Evolutionary conservation across 345 rosid genomes (phyloP).

Genomic region (Brassica nigra): DNA sequence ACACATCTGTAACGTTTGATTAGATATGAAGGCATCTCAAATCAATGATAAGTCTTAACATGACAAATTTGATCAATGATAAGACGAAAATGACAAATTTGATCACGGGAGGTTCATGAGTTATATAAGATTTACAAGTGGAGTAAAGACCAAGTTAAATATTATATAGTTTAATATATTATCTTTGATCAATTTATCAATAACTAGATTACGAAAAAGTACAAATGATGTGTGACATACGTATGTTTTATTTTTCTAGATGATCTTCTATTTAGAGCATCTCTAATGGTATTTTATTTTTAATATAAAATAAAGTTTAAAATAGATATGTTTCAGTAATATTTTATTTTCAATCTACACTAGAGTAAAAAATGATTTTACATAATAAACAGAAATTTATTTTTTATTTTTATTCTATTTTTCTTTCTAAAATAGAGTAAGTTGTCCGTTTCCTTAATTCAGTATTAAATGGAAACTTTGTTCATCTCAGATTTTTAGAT

Average conservation of each 20-base stretch:
- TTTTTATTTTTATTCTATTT: too few species aligned
- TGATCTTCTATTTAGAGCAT: not conserved
- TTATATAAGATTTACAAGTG: not conserved
- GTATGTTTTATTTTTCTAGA: not conserved
- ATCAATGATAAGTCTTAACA: not conserved
- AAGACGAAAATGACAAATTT: not conserved
- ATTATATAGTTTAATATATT: not conserved
- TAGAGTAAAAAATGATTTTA: too few species aligned
- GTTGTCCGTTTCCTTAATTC: not conserved
- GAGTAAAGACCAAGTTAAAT: conserved; percentile 9
- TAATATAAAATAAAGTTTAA: too few species aligned
- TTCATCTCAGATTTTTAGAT: not conserved
- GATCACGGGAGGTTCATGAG: conserved; percentile 27
- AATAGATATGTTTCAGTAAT: too few species aligned
- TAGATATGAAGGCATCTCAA: conserved; percentile 25
- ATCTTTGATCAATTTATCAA: not conserved
- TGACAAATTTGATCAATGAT: conserved; percentile 21
- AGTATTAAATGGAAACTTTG: not conserved
- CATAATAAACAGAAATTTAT: too few species aligned
- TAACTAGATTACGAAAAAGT: not conserved
- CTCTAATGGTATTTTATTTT: too few species aligned
- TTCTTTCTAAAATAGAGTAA: too few species aligned
- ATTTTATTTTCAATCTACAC: too few species aligned
- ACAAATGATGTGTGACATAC: not conserved
- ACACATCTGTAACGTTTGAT: conserved; percentile 14